phyloP scores from a whole-genome alignment of 2,329 filamentous ascomycete species.

The Triangularia setosa region DNA sequence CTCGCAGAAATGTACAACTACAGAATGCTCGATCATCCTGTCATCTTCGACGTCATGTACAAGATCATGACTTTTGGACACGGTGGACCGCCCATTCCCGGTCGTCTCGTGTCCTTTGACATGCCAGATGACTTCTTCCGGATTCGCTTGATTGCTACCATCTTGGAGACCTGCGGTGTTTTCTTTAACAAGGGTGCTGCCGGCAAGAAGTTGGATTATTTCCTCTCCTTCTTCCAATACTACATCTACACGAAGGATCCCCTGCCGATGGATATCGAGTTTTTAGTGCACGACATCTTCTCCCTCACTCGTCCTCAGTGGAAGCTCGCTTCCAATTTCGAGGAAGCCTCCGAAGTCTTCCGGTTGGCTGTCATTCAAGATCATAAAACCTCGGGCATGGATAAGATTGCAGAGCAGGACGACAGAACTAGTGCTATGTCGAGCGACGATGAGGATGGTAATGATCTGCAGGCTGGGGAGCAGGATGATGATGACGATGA shows the following conservation, averaged over 20 bases:
- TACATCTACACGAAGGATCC: slow-evolving; percentile 89
- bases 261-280: slow-evolving; percentile 95
- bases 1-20: slow-evolving; percentile 97
- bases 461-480: slow-evolving; percentile 60
- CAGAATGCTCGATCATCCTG: slow-evolving; percentile 89
- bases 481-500: slow-evolving; percentile 54
- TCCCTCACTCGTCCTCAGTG: slow-evolving; percentile 82
- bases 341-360: slow-evolving; percentile 81
- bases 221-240: slow-evolving; percentile 93
- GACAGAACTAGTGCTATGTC: slow-evolving; percentile 66
- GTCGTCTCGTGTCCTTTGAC: slow-evolving; percentile 73
- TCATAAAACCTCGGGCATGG: slow-evolving; percentile 72
- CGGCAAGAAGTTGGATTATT: slow-evolving; percentile 97
- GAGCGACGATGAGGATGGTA: slow-evolving; percentile 72
- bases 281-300: slow-evolving; percentile 90
- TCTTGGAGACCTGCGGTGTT: slow-evolving; percentile 92
- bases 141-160: slow-evolving; percentile 80
- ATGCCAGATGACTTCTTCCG: slow-evolving; percentile 93
- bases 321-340: slow-evolving; percentile 75
- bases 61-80: slow-evolving; percentile 92
- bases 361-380: slow-evolving; percentile 86
- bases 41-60: slow-evolving; percentile 94
- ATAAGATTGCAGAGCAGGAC: slow-evolving; percentile 66
- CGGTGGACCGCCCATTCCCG: slow-evolving; percentile 75
- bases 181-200: slow-evolving; percentile 92